Evolutionary conservation across 306 rosid species (phyloP), one percentile per base, ranked within the genome.

Genomic region (Trifolium pratense): DNA sequence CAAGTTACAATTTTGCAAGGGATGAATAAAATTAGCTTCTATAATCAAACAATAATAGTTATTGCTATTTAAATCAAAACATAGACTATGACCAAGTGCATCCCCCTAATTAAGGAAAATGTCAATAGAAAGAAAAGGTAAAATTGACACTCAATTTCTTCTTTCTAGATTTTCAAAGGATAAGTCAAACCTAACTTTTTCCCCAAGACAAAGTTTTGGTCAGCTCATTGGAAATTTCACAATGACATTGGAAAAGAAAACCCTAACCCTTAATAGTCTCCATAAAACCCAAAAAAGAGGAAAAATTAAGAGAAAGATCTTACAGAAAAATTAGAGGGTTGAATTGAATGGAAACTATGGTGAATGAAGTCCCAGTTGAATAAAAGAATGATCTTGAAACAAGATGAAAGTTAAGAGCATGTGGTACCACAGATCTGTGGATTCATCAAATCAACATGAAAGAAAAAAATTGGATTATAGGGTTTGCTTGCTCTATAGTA

Each of bases 371-470:
- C 45, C 23, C 51, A 55, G 74, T 26, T 68, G 83, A 76, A 75
- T 74, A 70, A 77, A 70, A 77, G 25, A 71, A 77, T 60, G 90
- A 89, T 89, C 90, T 80, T 65, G 57, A 45, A 52, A 68, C 39
- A 71, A 61, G 66, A 79, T 75, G 32, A 12, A 66, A 66, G 70
- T 43, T 40, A 42, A 42, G n/a, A 66, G 32, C 32, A 75, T 73
- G 51, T 43, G 58, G 71, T 26, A 58, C 51, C 81, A 80, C 70
- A 86, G 91, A 92, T 92, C 98, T 84, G 75, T 39, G 88, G 91
- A 90, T 90, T 92, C 83, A 86, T 77, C 43, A 66, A 84, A 75
- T 77, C 61, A 71, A 26, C 1, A 75, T 21, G 66, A 62, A 37
- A 78, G 60, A 70, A 66, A 75, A 75, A 74, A 58, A 77, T 69